Evolutionary conservation across 1,284 basidiomycete species (phyloP).

Genomic region (Golubevia sp.): DNA sequence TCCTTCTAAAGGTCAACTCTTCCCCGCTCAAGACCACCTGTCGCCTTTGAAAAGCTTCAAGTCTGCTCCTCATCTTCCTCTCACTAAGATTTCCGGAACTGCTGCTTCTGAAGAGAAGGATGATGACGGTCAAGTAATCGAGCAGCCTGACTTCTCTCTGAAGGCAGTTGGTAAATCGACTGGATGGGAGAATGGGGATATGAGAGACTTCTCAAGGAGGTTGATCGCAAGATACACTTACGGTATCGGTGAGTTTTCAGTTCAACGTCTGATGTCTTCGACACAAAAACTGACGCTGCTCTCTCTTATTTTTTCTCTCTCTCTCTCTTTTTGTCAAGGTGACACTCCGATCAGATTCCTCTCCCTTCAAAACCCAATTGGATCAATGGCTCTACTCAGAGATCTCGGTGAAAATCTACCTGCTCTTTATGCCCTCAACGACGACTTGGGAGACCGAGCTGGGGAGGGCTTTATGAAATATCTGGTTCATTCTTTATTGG

Average conservation of each 20-base stretch:
- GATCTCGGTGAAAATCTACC: not conserved
- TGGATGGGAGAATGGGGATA: constrained; percentile 7
- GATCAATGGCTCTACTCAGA: not conserved
- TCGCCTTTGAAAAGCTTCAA: not conserved
- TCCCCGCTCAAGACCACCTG: constrained; percentile 2
- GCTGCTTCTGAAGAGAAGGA: not conserved
- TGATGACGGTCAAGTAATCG: constrained; percentile 4
- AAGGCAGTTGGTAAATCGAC: constrained; percentile 14
- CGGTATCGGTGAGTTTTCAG: constrained; percentile 14
- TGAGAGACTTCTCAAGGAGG: constrained; percentile 15
- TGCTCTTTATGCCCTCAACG: not conserved
- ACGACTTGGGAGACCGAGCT: not conserved
- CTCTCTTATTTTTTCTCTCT: not conserved
- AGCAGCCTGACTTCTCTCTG: constrained; percentile 17
- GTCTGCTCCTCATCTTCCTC: not conserved
- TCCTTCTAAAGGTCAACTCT: constrained; percentile 8
- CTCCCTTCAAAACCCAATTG: not conserved
- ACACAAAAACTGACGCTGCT: too few species aligned
- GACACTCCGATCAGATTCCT: not conserved
- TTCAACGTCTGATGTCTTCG: too few species aligned
- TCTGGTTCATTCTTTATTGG: too few species aligned
- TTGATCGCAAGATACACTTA: constrained; percentile 33
- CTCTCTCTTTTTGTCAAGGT: not conserved
- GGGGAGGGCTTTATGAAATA: too few species aligned
- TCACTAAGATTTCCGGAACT: not conserved